Evolutionary conservation across 2,329 filamentous ascomycete species (phyloP), one percentile per base, ranked within the genome.

Genomic region (Triangularia setosa): DNA sequence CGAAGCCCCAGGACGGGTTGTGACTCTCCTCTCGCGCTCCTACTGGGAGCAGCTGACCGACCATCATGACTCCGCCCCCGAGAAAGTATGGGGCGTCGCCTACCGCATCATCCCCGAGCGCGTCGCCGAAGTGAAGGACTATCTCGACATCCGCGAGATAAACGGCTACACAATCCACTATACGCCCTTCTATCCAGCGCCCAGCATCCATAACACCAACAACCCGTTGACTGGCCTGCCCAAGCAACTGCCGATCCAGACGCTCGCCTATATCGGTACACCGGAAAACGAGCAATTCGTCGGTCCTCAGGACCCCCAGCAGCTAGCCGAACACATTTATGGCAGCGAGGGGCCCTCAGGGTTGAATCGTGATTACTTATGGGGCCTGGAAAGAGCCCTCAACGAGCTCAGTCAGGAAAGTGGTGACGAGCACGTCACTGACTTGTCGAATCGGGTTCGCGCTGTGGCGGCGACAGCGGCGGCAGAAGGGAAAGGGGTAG

Each of bases 161-260:
- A 97, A 98, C 79, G 95, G 95, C 25, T 99, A 99, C 78, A 91
- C 89, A 61, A 96, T 97, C 69, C 93, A 97, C 77, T 92, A 93
- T 76, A 92, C 93, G 27, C 87, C 90, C 0, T 97, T 98, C 76
- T 82, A 93, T 71, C 87, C 89, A 6, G 82, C 85, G 3, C 68
- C 76, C 54, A 67, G 67, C 23, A 61, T 70, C 16, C 5, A 44
- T 4, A 48, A 48, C 40, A 18, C 40, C 40, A 55, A 16, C 52
- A 70, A 71, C 18, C 66, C 69, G 27, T 21, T 48, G 40, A 23
- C 71, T 24, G 30, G 60, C 5, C 53, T 64, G 59, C 68, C 33
- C 62, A 67, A 72, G 77, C n/a, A 74, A 76, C 58, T 55, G 3
- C 70, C 77, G 21, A 83, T 87, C 71, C 77, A 74, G 61, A 82